Percentiles rank a stretch among this genome's conserved stretches.
Evolutionary conservation across 345 rosid species (phyloP).

Genomic region (Eucalyptus lansdowneana): DNA sequence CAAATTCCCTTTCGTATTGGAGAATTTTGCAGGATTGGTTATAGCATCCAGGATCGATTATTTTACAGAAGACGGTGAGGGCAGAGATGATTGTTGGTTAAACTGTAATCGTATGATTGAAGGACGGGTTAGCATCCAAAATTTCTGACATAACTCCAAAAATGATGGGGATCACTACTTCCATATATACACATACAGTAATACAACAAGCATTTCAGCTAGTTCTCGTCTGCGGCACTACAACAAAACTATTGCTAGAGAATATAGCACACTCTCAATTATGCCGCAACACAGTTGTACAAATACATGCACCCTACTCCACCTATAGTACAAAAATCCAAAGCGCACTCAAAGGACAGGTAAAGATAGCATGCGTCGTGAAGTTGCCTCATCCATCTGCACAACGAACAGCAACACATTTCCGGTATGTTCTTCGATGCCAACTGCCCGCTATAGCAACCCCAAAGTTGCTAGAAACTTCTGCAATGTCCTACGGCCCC

Average conservation of each 20-base stretch:
- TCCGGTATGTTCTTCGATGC: not conserved
- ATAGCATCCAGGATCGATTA: not conserved
- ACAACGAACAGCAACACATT: not conserved
- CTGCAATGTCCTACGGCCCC: constrained; percentile 54
- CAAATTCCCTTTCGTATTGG: not conserved
- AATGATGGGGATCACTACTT: not conserved
- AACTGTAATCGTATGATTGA: not conserved
- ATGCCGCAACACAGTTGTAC: not conserved
- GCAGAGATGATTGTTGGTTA: not conserved
- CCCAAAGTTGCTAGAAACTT: constrained; percentile 40
- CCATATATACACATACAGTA: not conserved
- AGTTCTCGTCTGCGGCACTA: not conserved
- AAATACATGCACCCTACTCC: not conserved
- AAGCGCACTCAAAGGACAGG: not conserved
- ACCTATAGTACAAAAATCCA: not conserved
- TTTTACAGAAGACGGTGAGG: not conserved
- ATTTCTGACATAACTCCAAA: not conserved
- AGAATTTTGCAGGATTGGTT: not conserved
- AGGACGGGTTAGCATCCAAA: not conserved
- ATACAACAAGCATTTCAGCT: not conserved
- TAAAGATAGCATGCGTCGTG: not conserved
- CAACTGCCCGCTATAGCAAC: not conserved
- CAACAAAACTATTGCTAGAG: not conserved
- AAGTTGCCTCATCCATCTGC: not conserved
- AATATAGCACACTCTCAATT: not conserved